phyloP scores from a whole-genome alignment of 2,329 filamentous ascomycete genomes.

The Trichoderma sp. region DNA sequence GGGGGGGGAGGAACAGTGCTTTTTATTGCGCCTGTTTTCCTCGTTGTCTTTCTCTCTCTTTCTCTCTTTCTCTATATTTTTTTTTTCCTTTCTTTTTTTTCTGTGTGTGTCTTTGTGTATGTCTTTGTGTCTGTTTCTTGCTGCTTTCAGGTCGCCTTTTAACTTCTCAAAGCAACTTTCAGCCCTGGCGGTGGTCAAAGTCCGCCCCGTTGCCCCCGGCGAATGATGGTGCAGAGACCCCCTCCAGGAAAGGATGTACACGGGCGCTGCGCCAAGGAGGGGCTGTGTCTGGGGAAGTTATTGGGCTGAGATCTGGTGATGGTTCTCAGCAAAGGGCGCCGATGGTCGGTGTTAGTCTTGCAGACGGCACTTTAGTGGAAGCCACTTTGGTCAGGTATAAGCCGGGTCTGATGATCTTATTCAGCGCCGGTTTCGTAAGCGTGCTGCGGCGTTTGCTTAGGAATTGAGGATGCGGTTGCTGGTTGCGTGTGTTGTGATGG shows the following conservation, averaged over 20 bases:
- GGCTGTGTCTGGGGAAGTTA: neutral
- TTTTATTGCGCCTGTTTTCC: neutral
- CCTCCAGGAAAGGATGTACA: neutral
- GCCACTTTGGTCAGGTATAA: neutral
- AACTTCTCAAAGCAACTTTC: conserved; percentile 3
- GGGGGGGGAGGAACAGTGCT: neutral
- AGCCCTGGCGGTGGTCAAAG: neutral
- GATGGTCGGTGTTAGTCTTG: neutral
- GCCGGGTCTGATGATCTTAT: neutral
- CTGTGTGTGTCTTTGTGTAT: neutral
- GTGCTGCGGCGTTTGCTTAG: neutral
- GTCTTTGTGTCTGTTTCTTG: neutral
- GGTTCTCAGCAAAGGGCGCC: neutral
- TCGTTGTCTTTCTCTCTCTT: neutral
- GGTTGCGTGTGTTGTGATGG: neutral
- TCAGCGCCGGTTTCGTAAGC: neutral
- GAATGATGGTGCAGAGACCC: neutral
- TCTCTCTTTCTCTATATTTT: neutral
- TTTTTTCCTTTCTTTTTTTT: neutral
- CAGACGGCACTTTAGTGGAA: neutral
- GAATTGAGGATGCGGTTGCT: neutral
- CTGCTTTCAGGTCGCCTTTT: neutral
- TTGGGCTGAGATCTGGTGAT: conserved; percentile 11
- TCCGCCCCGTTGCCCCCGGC: neutral
- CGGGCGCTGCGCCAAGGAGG: conserved; percentile 9